Evolutionary conservation across 1,284 basidiomycete genomes (phyloP), one percentile per base, ranked within the genome.

Genomic region (Ceratobasidium sp.): DNA sequence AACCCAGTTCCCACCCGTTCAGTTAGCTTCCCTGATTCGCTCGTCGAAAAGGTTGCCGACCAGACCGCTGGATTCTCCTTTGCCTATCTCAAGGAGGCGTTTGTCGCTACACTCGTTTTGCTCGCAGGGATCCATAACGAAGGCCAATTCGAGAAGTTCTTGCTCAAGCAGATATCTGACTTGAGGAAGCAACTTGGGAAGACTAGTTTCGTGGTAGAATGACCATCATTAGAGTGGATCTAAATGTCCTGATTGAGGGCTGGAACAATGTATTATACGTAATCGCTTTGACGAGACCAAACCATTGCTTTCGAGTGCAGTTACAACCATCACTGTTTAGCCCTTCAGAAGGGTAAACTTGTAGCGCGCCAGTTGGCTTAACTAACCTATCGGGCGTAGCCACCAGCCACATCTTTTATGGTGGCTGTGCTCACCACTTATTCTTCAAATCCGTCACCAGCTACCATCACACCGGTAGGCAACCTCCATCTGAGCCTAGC

Each of bases 61-160:
- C 79, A 84, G 76, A 95, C 93, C 0, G 84, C 86, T 29, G 85
- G 86, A 40, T 95, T 95, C 84, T 92, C 90, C 78, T 95, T 94
- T 81, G 92, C 93, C 0, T 94, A 94, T 82, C 86, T 95, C 80
- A 95, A 95, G 81, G 93, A 95, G 83, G 91, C 89, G 4, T 95
- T 95, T 79, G 89, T 92, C 15, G 89, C 91, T 0, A 85, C 90
- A 0, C 86, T 92, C 19, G 90, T 92, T 19, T 85, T 86, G 15
- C 82, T 92, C 9, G 89, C 88, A 4, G 74, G 57, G 9, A 77
- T 43, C 17, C 86, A 85, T 32, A 84, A 86, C 25, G 86, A 88
- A 77, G 85, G 85, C 2, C 77, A 85, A 7, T 94, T 94, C 81
- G 82, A 81, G 0, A 79, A 81, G 7, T 80, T 88, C 0, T 79